Base-by-base conservation (phyloP, 2,329 filamentous ascomycete species). In the Ascochyta rabiei region DNA sequence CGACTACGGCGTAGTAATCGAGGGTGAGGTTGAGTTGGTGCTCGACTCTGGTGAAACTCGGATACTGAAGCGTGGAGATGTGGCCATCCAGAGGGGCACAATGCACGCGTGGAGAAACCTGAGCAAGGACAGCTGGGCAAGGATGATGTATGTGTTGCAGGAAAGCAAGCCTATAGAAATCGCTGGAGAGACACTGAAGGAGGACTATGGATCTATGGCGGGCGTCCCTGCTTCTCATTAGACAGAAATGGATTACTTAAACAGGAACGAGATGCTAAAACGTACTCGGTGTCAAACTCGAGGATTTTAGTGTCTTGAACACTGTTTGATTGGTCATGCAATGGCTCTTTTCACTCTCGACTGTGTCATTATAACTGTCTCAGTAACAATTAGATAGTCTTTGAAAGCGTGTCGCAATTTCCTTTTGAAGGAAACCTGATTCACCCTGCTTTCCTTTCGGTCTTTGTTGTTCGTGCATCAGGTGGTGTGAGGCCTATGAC, bases 1-100 rank as follows among this genome's bases (percentile, higher is more conserved):
- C 9, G 75, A 77, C 53, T 77, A 76, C 35, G 74, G 73, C 13
- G 69, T 76, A 0, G 71, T 76, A 13, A 55, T 77, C 23, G 73
- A 76, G 50, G 75, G 74, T 13, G 71, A 75, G 26, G 49, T 76
- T 6, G 69, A 76, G 44, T 49, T 73, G 16, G 60, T 75, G 18
- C 56, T 77, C 18, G 75, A 76, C 39, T 70, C 67, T 15, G 74
- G 75, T 3, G 75, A 76, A 63, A 68, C 59, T 26, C 55, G 68
- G 21, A 42, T 52, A n/a, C 59, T 76, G 67, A 71, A 64, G 23
- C 55, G 70, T 3, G 74, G 74, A 2, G 74, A 76, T 59, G 63
- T 74, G 5, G 64, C 67, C 1, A 65, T 76, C 23, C 74, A 76
- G 50, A 59, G 74, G 6, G 74, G 73, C 2, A 76, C 73, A 1